phyloP scores from a whole-genome alignment of 2,329 filamentous ascomycete species.

The Fusarium continuum region DNA sequence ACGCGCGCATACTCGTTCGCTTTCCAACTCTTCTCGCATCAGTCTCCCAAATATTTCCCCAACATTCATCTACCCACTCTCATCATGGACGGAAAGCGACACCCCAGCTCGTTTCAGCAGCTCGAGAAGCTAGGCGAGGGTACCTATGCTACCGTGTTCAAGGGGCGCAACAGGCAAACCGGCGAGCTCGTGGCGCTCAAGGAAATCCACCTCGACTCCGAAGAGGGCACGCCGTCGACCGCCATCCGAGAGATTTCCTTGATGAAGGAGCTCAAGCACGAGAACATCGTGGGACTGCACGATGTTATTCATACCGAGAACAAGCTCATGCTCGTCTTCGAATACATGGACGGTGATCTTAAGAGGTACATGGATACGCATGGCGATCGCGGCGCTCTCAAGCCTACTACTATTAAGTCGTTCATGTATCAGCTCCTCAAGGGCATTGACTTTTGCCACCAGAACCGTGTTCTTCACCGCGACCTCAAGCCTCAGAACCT shows the following conservation, averaged over 20 bases:
- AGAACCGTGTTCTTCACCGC: constrained; percentile 94
- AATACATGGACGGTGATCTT: constrained; percentile 97
- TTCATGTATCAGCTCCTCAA: constrained; percentile 98
- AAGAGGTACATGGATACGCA: constrained; percentile 99
- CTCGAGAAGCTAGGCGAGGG: constrained; percentile 98
- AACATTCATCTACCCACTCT: constrained; percentile 2
- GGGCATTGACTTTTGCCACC: constrained; percentile 97
- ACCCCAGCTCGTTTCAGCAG: constrained; percentile 98
- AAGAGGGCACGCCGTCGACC: constrained; percentile 96
- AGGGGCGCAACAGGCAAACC: constrained; percentile 95
- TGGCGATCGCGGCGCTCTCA: constrained; percentile 87
- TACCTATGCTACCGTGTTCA: constrained; percentile 99
- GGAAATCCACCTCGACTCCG: constrained; percentile 97
- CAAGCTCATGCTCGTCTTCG: constrained; percentile 99
- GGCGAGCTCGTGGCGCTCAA: constrained; percentile 97
- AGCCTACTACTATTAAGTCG: constrained; percentile 91
- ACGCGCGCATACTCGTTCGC: constrained; percentile 1
- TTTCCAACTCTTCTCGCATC: constrained; percentile 5
- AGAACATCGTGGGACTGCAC: constrained; percentile 96
- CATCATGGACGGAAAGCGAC: constrained; percentile 88
- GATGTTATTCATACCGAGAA: constrained; percentile 99
- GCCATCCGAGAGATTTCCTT: constrained; percentile 98
- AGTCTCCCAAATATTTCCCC: constrained; percentile 2
- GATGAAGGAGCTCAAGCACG: constrained; percentile 99
- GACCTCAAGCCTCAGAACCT: constrained; percentile 97